Base-by-base conservation (phyloP, 1,284 basidiomycete species). In the Cryptococcus amylolentus region DNA sequence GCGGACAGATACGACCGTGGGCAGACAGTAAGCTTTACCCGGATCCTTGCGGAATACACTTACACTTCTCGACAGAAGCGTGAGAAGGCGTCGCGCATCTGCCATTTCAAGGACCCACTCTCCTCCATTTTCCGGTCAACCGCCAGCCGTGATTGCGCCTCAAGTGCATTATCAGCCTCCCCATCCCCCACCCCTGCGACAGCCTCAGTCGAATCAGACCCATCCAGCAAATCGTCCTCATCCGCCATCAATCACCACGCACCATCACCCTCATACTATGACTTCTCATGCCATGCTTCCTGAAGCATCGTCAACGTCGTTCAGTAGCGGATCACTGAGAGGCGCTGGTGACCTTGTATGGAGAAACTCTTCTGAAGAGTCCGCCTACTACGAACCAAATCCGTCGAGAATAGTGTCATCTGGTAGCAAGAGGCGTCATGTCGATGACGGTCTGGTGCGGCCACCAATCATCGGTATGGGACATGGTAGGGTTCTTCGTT, bases 1-100 rank as follows among this genome's bases (percentile, higher is more conserved):
- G 10, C 60, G 78, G 23, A 72, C 76, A 12, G 73, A 76, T 51
- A 65, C 67, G 1, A 65, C 68, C 3, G 65, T 71, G 4, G 69
- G 71, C 5, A 68, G 72, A 56, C 65, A 66, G 69, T 70, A 51
- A 63, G 70, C 67, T 18, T 4, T 41, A 14, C 16, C 12, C 16
- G 41, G 42, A 13, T 16, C 12, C 6, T 23, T 20, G 18, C 38
- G 23, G 27, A 48, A 35, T 23, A 41, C 10, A 16, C 8, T 27
- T 16, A 20, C 31, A 41, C n/a, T 4, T 41, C 2, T 13, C 18
- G 26, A 3, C 39, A 62, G 55, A 27, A 58, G 54, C 18, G 50
- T 50, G n/a, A 52, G 53, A n/a, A 49, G 57, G 16, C 55, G 51
- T 23, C 56, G 59, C 8, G 49, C 51, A 41, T 48, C 56, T 12